Conservation (phyloP, 2,329 filamentous ascomycete genomes). For the Claviceps spartinae region DNA sequence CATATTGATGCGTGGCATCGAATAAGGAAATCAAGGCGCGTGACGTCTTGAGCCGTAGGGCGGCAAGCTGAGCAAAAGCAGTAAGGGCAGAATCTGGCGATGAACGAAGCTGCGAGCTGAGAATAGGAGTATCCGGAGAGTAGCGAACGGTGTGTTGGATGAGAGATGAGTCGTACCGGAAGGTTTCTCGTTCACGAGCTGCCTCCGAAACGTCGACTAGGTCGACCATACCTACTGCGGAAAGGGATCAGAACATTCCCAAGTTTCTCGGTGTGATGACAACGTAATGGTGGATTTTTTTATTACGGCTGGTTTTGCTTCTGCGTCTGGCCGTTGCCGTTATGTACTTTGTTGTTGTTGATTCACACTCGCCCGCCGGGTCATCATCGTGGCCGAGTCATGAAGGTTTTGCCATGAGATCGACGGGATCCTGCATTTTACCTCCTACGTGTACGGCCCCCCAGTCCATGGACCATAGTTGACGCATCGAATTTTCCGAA, state of each 20-base stretch:
- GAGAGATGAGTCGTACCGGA: conserved; percentile 1
- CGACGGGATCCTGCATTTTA: not conserved
- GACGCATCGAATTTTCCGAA: not conserved
- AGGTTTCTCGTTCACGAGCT: conserved; percentile 2
- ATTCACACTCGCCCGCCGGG: not conserved
- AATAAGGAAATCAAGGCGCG: conserved; percentile 34
- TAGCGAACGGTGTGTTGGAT: not conserved
- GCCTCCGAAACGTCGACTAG: conserved; percentile 1
- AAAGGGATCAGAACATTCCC: not conserved
- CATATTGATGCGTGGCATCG: conserved; percentile 28
- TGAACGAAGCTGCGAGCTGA: conserved; percentile 9
- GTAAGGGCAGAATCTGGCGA: conserved; percentile 24
- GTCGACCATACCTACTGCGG: not conserved
- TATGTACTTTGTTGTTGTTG: not conserved
- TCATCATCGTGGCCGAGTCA: not conserved
- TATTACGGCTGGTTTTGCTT: not conserved
- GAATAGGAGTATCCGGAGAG: not conserved
- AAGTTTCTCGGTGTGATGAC: not conserved
- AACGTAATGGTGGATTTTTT: not conserved
- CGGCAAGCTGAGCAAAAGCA: conserved; percentile 32
- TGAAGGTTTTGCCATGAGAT: not conserved
- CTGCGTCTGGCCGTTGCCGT: not conserved
- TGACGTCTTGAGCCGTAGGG: conserved; percentile 25
- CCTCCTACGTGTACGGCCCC: not conserved
- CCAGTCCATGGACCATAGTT: not conserved